Evolutionary conservation across 768 basidiomycete genomes (phyloP), one percentile per base, ranked within the genome.

Genomic region (Amanita exitialis): DNA sequence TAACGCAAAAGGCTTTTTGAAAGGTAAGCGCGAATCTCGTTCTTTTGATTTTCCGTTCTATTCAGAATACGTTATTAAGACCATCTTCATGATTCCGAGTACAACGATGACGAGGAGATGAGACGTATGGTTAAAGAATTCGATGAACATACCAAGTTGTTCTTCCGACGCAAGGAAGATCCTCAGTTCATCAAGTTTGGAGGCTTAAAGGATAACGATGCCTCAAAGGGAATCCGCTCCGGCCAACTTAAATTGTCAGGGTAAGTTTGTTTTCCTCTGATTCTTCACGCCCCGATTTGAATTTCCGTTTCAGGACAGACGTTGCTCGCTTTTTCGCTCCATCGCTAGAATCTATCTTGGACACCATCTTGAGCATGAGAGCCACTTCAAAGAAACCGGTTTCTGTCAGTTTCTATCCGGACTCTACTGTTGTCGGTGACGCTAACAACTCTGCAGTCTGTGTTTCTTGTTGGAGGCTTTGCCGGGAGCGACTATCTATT

Each of bases 401-500:
- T 25, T 16, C 41, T 4, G 49, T 51, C 21, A 20, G 41, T 51
- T 18, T 15, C 20, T 10, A 12, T 15, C 32, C 13, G 4, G 12
- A 32, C 13, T 13, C 13, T 12, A 12, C 9, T 30, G 12, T 13
- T 1, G 18, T 10, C 1, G 35, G 4, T 43, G 3, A 51, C 16
- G 39, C 27, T 16, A 39, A 35, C 38, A 16, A 45, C 20, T 1
- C 8, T 13, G 3, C 23, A 65, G 64, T 57, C 56, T 15, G 61
- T 65, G 13, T 49, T 64, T 21, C 65, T 76, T 0, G 73, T 77
- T 7, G 75, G 75, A 18, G 75, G 75, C 0, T 76, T 75, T 57
- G 67, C 71, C 10, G 69, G 69, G 0, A 76, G 71, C 51, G 66
- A 72, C 38, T 75, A 71, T 66, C 54, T 76, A 16, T 70, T 64